phyloP scores from a whole-genome alignment of 2,329 filamentous ascomycete species.

The Diaporthe amygdali region DNA sequence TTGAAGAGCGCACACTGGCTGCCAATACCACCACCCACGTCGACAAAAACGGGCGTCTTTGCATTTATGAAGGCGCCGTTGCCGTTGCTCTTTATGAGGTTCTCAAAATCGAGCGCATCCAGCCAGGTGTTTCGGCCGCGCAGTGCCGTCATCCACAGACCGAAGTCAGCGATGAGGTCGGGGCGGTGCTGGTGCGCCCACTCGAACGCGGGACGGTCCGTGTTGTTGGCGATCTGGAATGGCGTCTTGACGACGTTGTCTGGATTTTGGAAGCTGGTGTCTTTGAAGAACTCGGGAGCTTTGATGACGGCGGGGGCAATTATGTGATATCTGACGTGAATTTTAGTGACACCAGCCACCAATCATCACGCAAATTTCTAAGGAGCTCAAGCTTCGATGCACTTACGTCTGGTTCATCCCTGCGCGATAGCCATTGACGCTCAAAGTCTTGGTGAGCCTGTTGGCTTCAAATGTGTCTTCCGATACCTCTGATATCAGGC shows the following conservation, averaged over 20 bases:
- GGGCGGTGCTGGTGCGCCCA: slow-evolving; percentile 25
- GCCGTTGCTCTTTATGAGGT: neutral
- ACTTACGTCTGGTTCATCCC: slow-evolving; percentile 15
- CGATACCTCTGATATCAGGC: neutral
- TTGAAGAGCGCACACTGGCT: slow-evolving; percentile 10
- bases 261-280: slow-evolving; percentile 8
- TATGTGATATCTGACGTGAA: neutral
- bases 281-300: slow-evolving; percentile 5
- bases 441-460: slow-evolving; percentile 6
- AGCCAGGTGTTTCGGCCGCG: slow-evolving; percentile 26
- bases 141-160: slow-evolving; percentile 25
- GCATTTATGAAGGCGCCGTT: neutral
- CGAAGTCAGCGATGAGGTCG: slow-evolving; percentile 26
- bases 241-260: neutral
- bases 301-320: neutral
- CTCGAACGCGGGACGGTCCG: slow-evolving; percentile 24
- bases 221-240: slow-evolving; percentile 21
- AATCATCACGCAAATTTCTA: too few species aligned
- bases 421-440: neutral
- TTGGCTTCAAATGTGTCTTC: slow-evolving; percentile 20
- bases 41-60: neutral
- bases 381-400: neutral
- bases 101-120: slow-evolving; percentile 25
- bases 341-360: neutral
- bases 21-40: slow-evolving; percentile 11